These are phyloP conservation scores for Fusarium citri DNA, from an alignment of 2,329 filamentous ascomycete species.

Conservation along the genomic window DNA sequence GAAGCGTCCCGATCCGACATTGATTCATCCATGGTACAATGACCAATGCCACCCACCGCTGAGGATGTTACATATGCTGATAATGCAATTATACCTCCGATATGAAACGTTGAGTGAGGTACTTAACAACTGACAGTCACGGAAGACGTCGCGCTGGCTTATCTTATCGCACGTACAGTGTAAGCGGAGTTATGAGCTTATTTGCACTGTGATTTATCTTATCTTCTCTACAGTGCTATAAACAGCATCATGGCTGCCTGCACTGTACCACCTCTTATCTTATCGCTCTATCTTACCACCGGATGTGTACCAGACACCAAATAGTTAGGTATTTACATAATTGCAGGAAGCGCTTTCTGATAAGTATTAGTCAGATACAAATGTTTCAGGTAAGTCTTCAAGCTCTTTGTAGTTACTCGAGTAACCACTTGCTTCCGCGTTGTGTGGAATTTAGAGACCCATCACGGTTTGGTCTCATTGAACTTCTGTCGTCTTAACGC, in stretches of 20 bases:
- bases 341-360: background rate
- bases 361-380: background rate
- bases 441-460: no score
- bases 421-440: no score
- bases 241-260: accelerated
- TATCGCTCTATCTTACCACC: background rate
- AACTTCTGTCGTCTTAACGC: accelerated
- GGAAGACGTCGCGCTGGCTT: background rate
- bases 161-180: background rate
- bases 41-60: background rate
- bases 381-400: no score
- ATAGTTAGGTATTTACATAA: no score
- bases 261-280: accelerated
- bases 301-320: background rate
- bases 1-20: accelerated
- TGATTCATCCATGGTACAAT: background rate
- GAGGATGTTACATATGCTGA: background rate
- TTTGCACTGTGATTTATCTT: background rate
- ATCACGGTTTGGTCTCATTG: no score
- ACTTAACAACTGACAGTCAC: background rate
- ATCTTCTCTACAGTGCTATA: background rate
- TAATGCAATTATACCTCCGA: background rate
- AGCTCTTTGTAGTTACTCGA: no score
- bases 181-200: accelerated
- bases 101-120: background rate